Evolutionary conservation across 164 flowering plant species (phyloP), one percentile per base, ranked within the genome.

Genomic region (Vitis cinerea): DNA sequence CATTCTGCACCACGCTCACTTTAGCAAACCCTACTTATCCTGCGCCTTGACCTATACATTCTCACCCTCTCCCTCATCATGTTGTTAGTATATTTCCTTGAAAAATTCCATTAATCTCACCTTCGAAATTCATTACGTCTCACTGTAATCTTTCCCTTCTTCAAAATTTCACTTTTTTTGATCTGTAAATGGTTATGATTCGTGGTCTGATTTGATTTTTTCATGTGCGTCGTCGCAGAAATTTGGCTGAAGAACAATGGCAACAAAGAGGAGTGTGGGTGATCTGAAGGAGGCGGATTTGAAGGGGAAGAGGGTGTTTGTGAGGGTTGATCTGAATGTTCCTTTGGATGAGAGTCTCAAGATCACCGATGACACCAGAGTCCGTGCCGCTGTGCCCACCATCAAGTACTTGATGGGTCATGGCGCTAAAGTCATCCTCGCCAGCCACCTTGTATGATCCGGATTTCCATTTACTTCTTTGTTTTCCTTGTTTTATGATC

Each of bases 311-410:
- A 82, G 66, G 57, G 94, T 89, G 27, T 86, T 89, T 11, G 88
- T 89, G 19, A 79, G 94, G 76, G 94, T 83, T 30, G 94, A 89
- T 86, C 77, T 89, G 65, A 89, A 87, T 61, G 92, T 89, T 14
- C 94, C 94, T 27, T 66, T 89, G 79, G 91, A 89, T 71, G 92
- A 89, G 8, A 74, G 73, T 73, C 74, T 63, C 68, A 84, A 87
- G 15, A 87, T 89, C 78, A 89, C 94, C 14, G 93, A 88, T 76
- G 93, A 88, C 73, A 88, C 89, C 29, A 80, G 90, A 63, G 63
- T 88, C 59, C 74, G 92, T 50, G 91, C 92, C 61, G 90, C 92
- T 37, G 84, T 89, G 7, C 94, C 94, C 37, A 89, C 94, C 55
- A 84, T 89, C 82, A 83, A 87, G 78, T 83, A 82, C 66, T 76